Conservation (phyloP, 345 rosid species). For the Moricandia arvensis region DNA sequence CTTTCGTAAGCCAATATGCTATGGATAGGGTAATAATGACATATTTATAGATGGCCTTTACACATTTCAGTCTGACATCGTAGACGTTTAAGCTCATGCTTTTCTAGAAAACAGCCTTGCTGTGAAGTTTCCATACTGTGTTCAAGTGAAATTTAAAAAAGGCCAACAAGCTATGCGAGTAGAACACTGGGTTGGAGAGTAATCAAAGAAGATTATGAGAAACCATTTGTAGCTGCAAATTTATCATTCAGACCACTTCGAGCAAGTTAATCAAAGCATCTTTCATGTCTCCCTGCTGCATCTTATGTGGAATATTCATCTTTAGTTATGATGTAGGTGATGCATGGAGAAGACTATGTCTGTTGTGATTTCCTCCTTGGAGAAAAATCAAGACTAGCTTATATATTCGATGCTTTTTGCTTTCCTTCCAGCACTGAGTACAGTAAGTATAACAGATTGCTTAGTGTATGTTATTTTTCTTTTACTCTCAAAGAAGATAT, state of each 20-base stretch:
- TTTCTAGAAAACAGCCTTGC: neutral
- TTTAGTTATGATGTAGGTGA: neutral
- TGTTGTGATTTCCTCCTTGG: slow-evolving; percentile 76
- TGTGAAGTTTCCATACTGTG: neutral
- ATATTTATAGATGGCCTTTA: too few relatives aligned
- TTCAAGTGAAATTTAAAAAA: neutral
- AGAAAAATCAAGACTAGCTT: slow-evolving; percentile 72
- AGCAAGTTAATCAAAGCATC: neutral
- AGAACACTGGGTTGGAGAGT: neutral
- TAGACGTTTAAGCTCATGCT: neutral
- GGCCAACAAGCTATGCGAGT: neutral
- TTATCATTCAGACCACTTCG: neutral
- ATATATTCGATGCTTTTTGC: slow-evolving; percentile 74
- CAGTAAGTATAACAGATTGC: neutral
- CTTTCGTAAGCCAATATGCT: neutral
- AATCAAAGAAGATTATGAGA: neutral
- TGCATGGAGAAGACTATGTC: neutral
- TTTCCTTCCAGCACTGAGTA: slow-evolving; percentile 44
- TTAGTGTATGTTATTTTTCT: neutral
- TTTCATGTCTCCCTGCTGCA: too few relatives aligned
- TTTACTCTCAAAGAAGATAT: neutral
- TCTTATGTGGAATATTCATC: too few relatives aligned
- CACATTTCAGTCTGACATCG: neutral
- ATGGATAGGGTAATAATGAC: neutral
- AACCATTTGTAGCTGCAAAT: too few relatives aligned